Conservation (phyloP, 192 early-diverging fungal species). For the Dimargaris verticillata region DNA sequence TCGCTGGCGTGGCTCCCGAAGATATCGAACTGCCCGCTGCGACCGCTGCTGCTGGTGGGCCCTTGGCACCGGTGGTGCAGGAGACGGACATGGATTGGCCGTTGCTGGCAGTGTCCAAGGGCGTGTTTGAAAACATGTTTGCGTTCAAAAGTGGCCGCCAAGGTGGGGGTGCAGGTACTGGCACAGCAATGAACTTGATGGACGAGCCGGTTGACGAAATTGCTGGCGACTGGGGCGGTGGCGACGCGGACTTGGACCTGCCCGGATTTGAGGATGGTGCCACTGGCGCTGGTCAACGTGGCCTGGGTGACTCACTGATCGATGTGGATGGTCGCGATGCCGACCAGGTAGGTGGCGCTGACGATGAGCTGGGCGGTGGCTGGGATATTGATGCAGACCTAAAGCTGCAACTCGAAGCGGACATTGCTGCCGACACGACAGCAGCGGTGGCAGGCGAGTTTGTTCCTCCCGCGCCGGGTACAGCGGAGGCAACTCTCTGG, state of each 20-base stretch:
- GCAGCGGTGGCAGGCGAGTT: slow-evolving; percentile 30
- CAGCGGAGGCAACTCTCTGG: slow-evolving; percentile 56
- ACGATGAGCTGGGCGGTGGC: slow-evolving; percentile 33
- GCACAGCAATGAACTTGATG: slow-evolving; percentile 21
- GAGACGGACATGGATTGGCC: slow-evolving; percentile 86
- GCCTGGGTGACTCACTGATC: neutral
- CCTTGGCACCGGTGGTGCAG: slow-evolving; percentile 52
- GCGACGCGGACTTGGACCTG: slow-evolving; percentile 46
- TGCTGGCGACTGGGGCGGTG: slow-evolving; percentile 61
- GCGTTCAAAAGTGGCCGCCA: slow-evolving; percentile 31
- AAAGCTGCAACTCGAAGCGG: slow-evolving; percentile 44
- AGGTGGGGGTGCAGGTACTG: slow-evolving; percentile 39
- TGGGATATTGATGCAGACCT: slow-evolving; percentile 80
- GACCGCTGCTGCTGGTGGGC: slow-evolving; percentile 37
- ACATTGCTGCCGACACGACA: slow-evolving; percentile 33
- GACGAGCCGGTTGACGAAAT: slow-evolving; percentile 37
- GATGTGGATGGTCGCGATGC: slow-evolving; percentile 22
- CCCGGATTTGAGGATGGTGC: slow-evolving; percentile 15
- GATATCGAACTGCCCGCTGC: slow-evolving; percentile 29
- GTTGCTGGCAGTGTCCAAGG: slow-evolving; percentile 59
- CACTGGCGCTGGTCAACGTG: too few relatives aligned
- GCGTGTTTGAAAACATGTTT: slow-evolving; percentile 71
- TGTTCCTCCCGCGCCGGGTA: slow-evolving; percentile 58
- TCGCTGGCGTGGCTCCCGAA: slow-evolving; percentile 48
- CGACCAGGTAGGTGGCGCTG: slow-evolving; percentile 30